Base-by-base conservation (phyloP, 1,284 basidiomycete genomes). In the Agroathelia rolfsii region DNA sequence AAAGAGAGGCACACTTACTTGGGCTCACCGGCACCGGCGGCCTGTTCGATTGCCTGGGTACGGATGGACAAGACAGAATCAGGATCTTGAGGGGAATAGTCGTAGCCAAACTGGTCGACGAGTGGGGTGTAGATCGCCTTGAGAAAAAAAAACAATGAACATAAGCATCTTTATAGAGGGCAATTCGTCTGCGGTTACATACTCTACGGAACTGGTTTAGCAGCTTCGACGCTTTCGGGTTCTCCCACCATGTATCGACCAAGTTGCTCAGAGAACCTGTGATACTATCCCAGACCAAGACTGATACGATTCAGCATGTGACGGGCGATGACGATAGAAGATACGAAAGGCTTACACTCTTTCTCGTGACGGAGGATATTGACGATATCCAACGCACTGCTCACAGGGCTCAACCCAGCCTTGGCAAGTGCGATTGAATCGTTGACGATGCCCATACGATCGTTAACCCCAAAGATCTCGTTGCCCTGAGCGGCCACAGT, bases 161-260 rank as follows among this genome's bases (percentile, higher is more conserved):
- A 15, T 15, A 10, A 20, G 15, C 26, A 24, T 24, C 36, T n/a
- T n/a, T n/a, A n/a, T 21, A 34, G 28, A 6, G 36, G 17, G 12
- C 24, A 19, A 24, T 18, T 13, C 17, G 14, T 19, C 18, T 19
- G 27, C 22, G 33, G 18, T 29, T 22, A 46, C 71, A 29, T 52
- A 82, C 78, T 46, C 67, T 59, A 43, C 76, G 64, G 55, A 90
- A 72, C 20, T 61, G 64, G 43, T 82, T 65, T 41, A 92, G 51
- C 25, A 66, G 64, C 13, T 76, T 67, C 3, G 73, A 60, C 25
- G 83, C 67, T 3, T 65, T 53, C 21, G 73, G 51, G 40, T 87
- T 63, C 57, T 95, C 93, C 82, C 84, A 95, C 87, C 90, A 96
- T 2, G 76, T 75, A 10, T 63, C 69, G n/a, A 62, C 51, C 30